Evolutionary conservation across 2,329 filamentous ascomycete species (phyloP), one percentile per base, ranked within the genome.

Genomic region (Colletotrichum zoysiae): DNA sequence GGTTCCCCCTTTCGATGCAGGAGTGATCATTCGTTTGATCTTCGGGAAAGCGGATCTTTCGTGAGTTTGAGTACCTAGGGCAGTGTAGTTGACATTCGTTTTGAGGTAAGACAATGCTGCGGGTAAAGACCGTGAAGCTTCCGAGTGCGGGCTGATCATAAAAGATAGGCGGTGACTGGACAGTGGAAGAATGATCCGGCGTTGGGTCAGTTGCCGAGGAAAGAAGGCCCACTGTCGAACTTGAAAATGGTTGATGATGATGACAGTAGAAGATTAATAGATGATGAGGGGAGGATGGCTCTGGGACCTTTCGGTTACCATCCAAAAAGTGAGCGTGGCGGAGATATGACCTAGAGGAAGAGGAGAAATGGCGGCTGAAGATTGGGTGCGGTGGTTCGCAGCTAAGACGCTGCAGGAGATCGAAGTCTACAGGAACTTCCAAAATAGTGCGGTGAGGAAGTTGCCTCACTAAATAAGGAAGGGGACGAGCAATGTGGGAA

Each of bases 241-340:
- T 62, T 53, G 23, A 42, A 18, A 20, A 23, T 5, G 46, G 50
- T n/a, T 26, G 40, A 20, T 42, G 38, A 3, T 23, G 26, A 33
- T 42, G 18, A 9, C 38, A 5, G n/a, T 26, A 64, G 26, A 38
- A 26, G 44, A 35, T 14, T 23, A 46, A 64, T 7, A n/a, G 33
- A 50, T 18, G 50, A 35, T 50, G 20, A 46, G 50, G 48, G 8
- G 65, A 30, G 26, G 23, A 56, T 51, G 56, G 14, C 33, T 50
- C 18, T 35, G 44, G n/a, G 64, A 66, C 56, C 48, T 42, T 60
- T 42, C 48, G 53, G 51, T 14, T 38, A 50, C 46, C 67, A 55
- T 51, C 63, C 48, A 53, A 51, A 20, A 67, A 63, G 57, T 35
- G 56, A 61, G 57, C 51, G 46, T 53, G 33, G 35, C 23, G 42